Percentiles rank a stretch among this genome's conserved stretches.
phyloP scores from a whole-genome alignment of 208 protist species.

The Acanthamoeba lenticulata region DNA sequence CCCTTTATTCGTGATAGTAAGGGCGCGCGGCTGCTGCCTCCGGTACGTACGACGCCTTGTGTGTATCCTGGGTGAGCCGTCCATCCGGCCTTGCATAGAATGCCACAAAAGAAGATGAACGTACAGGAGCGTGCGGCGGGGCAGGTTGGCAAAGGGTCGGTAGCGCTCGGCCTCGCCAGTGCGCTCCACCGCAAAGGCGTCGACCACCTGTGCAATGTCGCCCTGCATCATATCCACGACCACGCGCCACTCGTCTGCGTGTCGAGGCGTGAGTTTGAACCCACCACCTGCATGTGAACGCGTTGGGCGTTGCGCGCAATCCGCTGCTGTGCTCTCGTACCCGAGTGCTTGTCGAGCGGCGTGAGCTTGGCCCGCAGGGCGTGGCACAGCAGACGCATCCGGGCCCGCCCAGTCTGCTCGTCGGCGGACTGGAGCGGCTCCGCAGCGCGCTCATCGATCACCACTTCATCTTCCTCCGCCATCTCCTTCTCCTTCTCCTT shows the following conservation, averaged over 20 bases:
- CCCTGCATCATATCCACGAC: neutral
- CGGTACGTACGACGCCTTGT: neutral
- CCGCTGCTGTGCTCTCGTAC: too few species aligned
- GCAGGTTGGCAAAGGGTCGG: neutral
- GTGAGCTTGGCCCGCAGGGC: neutral
- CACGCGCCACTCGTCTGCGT: neutral
- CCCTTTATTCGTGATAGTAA: neutral
- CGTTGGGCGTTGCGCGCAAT: neutral
- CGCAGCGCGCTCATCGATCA: neutral
- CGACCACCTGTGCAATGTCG: neutral
- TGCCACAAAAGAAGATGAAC: neutral
- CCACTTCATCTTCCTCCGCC: neutral
- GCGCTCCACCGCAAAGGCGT: slow-evolving; percentile 14
- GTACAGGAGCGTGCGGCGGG: slow-evolving; percentile 9
- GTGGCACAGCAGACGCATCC: neutral
- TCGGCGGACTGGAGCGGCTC: neutral
- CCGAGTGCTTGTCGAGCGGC: neutral
- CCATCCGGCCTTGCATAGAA: too few species aligned
- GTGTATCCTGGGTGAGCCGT: neutral
- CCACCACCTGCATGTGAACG: neutral
- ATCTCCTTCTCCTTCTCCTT: neutral
- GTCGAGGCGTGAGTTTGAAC: neutral
- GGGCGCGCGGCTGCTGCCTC: neutral
- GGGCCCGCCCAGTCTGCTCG: neutral
- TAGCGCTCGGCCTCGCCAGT: neutral